These are phyloP conservation scores for Phytophthora tentaculata DNA, from an alignment of 352 stramenopile genomes.

Conservation along the genomic window DNA sequence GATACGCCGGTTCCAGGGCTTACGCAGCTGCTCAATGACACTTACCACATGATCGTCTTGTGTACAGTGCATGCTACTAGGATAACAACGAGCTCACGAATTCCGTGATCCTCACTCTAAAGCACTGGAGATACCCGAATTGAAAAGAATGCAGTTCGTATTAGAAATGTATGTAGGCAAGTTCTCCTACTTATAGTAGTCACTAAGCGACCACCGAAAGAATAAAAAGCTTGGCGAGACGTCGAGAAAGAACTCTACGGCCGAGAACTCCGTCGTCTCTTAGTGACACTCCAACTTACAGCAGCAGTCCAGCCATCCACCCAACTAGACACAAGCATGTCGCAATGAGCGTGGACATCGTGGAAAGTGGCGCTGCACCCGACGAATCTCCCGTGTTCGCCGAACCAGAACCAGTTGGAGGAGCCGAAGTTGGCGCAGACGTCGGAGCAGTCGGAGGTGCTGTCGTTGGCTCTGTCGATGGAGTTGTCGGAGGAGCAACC, in stretches of 20 bases:
- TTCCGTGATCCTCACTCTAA: too few species aligned
- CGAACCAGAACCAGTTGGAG: constrained; percentile 5
- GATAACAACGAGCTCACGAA: too few species aligned
- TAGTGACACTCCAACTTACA: background rate
- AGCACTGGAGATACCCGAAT: too few species aligned
- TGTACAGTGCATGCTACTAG: too few species aligned
- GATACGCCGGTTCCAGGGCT: too few species aligned
- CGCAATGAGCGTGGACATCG: background rate
- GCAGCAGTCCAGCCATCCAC: background rate
- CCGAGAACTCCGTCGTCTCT: background rate
- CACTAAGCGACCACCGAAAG: background rate
- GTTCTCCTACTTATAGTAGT: background rate
- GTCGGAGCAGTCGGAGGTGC: background rate
- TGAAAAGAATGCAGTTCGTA: constrained; percentile 3
- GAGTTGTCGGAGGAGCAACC: background rate
- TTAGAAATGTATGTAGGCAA: background rate
- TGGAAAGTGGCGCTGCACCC: background rate
- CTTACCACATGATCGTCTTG: too few species aligned
- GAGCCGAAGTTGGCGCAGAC: background rate
- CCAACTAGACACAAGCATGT: constrained; percentile 2
- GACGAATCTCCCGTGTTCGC: constrained; percentile 1
- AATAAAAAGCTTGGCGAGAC: background rate
- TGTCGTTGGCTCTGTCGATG: background rate
- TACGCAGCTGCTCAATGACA: too few species aligned
- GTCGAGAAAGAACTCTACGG: constrained; percentile 4